Evolutionary conservation across 2,329 filamentous ascomycete species (phyloP), one percentile per base, ranked within the genome.

Genomic region (Arthrobotrys entomopaga): DNA sequence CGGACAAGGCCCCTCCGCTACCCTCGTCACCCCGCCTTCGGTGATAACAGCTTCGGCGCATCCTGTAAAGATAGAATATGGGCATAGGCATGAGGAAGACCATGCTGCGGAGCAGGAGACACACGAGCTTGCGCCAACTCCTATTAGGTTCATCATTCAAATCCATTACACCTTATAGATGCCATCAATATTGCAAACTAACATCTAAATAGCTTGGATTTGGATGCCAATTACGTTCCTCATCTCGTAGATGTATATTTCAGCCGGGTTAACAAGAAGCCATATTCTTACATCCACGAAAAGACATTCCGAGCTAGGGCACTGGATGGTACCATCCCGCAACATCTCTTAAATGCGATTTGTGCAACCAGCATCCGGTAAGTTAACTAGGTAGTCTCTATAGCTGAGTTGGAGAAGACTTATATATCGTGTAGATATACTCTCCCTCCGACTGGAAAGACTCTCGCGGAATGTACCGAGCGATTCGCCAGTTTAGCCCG

Each of bases 251-350:
- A 96, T 78, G 90, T 89, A 4, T 96, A 93, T 80, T 96, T 96
- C 80, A 83, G 85, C 20, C 87, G 90, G 58, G 87, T 93, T 43
- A 92, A 96, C 80, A 90, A 89, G 58, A 94, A 93, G 79, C 91
- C 92, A 0, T 95, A 90, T 77, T 88, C 91, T 79, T 89, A 96
- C 59, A 84, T 96, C 2, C 91, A 96, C 79, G 92, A 96, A 81
- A 84, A 88, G 0, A 87, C 86, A 0, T 89, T 91, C 8, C 86
- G 92, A 65, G 91, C 93, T 81, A 85, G 89, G 22, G 82, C 92
- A 76, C 89, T 91, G 77, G 82, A 88, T 8, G 88, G 88, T 56
- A 89, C 91, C 78, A 82, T 94, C 2, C 86, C 87, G 2, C 78
- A 79, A 22, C 87, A 85, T 77, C 81, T 88, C 48, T 80, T 85